Percentiles rank a stretch among this genome's conserved stretches.
These are phyloP conservation scores for Gossypium australe DNA, from an alignment of 345 rosid species.

Conservation along the genomic window DNA sequence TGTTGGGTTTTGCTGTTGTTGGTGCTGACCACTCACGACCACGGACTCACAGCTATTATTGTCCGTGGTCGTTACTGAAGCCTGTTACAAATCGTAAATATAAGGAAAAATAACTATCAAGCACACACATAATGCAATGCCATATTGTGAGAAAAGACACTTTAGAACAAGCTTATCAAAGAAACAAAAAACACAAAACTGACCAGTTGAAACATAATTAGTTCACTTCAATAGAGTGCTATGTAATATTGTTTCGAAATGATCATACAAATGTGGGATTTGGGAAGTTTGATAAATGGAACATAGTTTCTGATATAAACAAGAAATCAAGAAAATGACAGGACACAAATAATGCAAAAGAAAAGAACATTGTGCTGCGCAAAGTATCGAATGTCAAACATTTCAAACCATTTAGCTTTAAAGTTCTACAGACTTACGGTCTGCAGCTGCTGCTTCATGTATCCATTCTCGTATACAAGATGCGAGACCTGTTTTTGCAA, in stretches of 20 bases:
- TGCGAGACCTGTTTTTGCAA: constrained; percentile 97
- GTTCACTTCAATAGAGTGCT: too few species aligned
- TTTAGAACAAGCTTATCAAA: background rate
- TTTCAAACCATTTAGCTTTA: background rate
- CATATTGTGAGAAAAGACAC: background rate
- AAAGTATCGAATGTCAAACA: background rate
- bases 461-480: constrained; percentile 89
- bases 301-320: background rate
- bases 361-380: background rate
- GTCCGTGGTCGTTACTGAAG: constrained; percentile 94
- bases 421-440: constrained; percentile 32
- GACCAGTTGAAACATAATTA: background rate
- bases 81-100: constrained; percentile 33
- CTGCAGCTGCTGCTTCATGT: constrained; percentile 71
- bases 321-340: background rate
- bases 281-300: background rate
- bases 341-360: background rate
- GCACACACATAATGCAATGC: background rate
- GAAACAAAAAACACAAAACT: background rate
- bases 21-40: constrained; percentile 97
- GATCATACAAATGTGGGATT: background rate
- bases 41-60: constrained; percentile 96
- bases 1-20: constrained; percentile 94
- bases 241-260: background rate
- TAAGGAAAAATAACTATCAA: background rate